Evolutionary conservation across 106 monocot genomes (phyloP).

Genomic region (Dendrobium chrysotoxum): DNA sequence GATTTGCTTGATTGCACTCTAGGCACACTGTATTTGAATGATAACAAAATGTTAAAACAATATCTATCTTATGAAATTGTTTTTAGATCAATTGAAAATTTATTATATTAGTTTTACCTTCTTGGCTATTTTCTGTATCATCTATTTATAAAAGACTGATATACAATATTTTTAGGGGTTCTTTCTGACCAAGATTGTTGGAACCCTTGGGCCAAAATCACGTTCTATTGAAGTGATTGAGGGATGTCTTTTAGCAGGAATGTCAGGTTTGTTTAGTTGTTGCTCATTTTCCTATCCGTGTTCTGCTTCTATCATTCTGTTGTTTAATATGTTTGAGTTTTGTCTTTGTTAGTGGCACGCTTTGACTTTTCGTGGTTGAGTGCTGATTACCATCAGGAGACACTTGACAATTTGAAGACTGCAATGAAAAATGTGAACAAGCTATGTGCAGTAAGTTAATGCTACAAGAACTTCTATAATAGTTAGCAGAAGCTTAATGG

Average conservation of each 20-base stretch:
- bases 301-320: background rate
- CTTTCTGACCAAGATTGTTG: slow-evolving; percentile 60
- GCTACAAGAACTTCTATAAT: background rate
- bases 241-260: slow-evolving; percentile 59
- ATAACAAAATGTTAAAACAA: background rate
- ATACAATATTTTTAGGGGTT: slow-evolving; percentile 31
- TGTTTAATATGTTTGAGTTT: background rate
- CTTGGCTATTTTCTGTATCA: background rate
- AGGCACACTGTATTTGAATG: background rate
- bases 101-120: background rate
- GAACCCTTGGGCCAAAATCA: slow-evolving; percentile 76
- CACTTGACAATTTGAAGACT: slow-evolving; percentile 66
- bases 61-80: background rate
- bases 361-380: slow-evolving; percentile 81
- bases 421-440: slow-evolving; percentile 65
- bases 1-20: background rate
- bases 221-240: slow-evolving; percentile 62
- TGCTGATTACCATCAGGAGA: slow-evolving; percentile 78
- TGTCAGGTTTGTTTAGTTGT: slow-evolving; percentile 58
- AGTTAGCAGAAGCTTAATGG: background rate
- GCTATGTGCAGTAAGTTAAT: slow-evolving; percentile 72
- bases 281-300: background rate
- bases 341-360: slow-evolving; percentile 52
- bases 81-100: background rate
- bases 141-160: background rate